Base-by-base conservation (phyloP, 2,329 filamentous ascomycete species). In the Basipetospora chlamydospora region DNA sequence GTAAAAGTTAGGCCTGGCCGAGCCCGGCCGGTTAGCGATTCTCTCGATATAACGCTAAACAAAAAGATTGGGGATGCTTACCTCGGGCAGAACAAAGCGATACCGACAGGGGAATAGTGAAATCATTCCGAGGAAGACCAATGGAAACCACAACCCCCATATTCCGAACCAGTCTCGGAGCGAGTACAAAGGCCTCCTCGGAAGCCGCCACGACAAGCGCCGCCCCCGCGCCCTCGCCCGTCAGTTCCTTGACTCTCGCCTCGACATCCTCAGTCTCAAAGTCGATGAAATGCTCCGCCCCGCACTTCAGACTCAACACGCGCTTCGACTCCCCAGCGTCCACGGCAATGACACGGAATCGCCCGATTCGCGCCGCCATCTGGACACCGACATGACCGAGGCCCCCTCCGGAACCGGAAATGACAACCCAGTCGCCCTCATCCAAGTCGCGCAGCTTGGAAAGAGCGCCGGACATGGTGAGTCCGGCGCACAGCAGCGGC, bases 351-450 rank as follows among this genome's bases (percentile, higher is more conserved):
- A 54, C 48, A 0, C 47, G 41, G 5, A 44, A 42, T 0, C 40
- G 41, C 2, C 39, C 43, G 1, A 52, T 5, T 2, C 39, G 41
- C 5, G 36, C 42, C 0, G 53, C 48, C 3, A 55, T 52, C 18
- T 57, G 54, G 0, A 57, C 46, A 1, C 53, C 54, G 0, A 57
- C 16, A 13, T 57, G 54, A 0, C 54, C 54, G 4, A 57, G 43
- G 0, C 54, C 54, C 0, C 54, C 53, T 0, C 53, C 54, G 0
- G 54, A 46, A 0, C 54, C 54, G 6, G 44, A 47, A 1, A 57
- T 36, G 1, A 55, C 47, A 6, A 56, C 42, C 54, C 54, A 57
- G 1, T 53, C 51, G 0, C 42, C 43, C 1, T 16, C 34, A 0
- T 11, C 30, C 1, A 45, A 35, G 6, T 42, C 40, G 0, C 33